phyloP scores from a whole-genome alignment of 1,284 basidiomycete genomes.

The Coniferiporia weirii region DNA sequence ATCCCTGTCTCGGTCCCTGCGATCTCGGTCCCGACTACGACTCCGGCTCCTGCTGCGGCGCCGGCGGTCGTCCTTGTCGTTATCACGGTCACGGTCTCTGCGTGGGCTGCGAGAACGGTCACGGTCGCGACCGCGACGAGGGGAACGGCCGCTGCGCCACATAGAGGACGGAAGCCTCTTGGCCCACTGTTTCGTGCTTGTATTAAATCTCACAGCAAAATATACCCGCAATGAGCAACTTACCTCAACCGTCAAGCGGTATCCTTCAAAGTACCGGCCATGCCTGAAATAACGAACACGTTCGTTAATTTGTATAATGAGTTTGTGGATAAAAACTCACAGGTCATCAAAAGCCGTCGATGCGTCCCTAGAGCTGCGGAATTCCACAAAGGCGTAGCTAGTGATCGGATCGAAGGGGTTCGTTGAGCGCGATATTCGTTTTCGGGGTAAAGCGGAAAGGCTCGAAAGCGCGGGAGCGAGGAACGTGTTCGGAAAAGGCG shows the following conservation, averaged over 20 bases:
- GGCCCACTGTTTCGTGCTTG: conserved; percentile 60
- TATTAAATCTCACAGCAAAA: not conserved
- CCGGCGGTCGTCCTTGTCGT: conserved; percentile 21
- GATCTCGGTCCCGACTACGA: conserved; percentile 32
- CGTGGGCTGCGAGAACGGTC: conserved; percentile 39
- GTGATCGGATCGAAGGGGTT: conserved; percentile 36
- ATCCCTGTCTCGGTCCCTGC: conserved; percentile 23
- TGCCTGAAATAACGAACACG: conserved; percentile 51
- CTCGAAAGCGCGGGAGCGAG: conserved; percentile 34
- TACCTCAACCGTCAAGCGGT: conserved; percentile 77
- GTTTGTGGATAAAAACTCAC: conserved; percentile 40
- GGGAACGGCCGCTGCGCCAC: conserved; percentile 70
- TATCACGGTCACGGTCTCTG: conserved; percentile 31
- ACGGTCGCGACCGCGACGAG: conserved; percentile 43
- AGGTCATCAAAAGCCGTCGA: conserved; percentile 90
- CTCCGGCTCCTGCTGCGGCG: conserved; percentile 18
- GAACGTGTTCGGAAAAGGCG: conserved; percentile 22
- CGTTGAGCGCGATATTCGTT: conserved; percentile 58
- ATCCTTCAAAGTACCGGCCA: conserved; percentile 77
- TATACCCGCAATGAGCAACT: conserved; percentile 20
- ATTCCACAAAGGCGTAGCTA: conserved; percentile 92
- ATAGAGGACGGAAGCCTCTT: conserved; percentile 85
- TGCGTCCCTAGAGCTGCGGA: conserved; percentile 76
- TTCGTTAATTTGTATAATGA: conserved; percentile 12
- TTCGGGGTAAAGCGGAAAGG: conserved; percentile 32